Conservation (phyloP, 179 eudicot species). For the Beta lomatogona region DNA sequence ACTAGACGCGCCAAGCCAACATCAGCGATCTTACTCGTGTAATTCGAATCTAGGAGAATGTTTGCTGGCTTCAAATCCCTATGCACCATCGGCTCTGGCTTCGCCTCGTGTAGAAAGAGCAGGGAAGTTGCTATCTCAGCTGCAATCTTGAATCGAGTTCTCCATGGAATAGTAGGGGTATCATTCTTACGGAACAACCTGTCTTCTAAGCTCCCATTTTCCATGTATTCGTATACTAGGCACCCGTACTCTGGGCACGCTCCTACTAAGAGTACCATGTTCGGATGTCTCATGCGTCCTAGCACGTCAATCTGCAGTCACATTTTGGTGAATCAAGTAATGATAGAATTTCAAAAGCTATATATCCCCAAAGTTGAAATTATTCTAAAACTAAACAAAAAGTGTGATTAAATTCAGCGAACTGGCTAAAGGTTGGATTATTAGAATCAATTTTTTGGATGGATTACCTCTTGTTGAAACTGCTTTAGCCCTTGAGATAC, state of each 20-base stretch:
- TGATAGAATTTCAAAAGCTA: neutral
- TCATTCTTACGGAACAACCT: conserved; percentile 53
- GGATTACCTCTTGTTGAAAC: conserved; percentile 61
- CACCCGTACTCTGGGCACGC: conserved; percentile 92
- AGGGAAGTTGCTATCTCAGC: conserved; percentile 72
- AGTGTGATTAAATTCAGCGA: no score
- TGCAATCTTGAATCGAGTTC: conserved; percentile 63
- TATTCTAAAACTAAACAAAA: no score
- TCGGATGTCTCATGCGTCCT: conserved; percentile 72
- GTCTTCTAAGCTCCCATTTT: conserved; percentile 78
- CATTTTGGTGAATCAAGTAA: neutral
- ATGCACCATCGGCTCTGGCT: conserved; percentile 85
- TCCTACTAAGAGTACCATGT: conserved; percentile 84
- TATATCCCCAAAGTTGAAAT: no score
- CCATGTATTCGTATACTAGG: conserved; percentile 81
- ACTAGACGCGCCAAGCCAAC: conserved; percentile 81
- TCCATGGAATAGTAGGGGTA: conserved; percentile 74
- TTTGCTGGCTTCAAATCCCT: conserved; percentile 88
- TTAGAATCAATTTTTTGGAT: neutral
- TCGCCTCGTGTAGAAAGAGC: conserved; percentile 71
- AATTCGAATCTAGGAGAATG: conserved; percentile 67
- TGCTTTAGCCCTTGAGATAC: conserved; percentile 66
- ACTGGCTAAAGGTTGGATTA: no score
- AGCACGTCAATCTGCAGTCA: conserved; percentile 65
- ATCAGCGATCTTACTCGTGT: conserved; percentile 69